These are phyloP conservation scores for Limnanthes douglasii DNA, from an alignment of 345 rosid species.

Conservation along the genomic window DNA sequence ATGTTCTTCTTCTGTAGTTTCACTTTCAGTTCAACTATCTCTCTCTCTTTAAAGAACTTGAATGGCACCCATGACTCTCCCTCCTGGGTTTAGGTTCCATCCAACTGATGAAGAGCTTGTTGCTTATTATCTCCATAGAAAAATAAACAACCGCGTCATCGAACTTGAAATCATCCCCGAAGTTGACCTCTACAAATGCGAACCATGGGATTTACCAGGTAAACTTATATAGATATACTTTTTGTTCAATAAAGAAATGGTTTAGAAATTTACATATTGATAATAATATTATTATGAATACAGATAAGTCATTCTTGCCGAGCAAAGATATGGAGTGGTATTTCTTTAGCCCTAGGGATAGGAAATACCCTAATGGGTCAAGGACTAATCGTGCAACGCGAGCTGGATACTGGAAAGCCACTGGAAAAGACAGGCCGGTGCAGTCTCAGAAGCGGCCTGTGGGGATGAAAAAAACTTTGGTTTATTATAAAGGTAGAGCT, in stretches of 20 bases:
- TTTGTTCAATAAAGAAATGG: too few species aligned
- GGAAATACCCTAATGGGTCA: conserved; percentile 20
- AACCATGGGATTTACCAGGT: conserved; percentile 88
- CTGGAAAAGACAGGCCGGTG: conserved; percentile 20
- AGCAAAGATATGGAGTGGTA: conserved; percentile 26
- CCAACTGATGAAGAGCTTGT: conserved; percentile 80
- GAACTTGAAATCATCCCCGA: conserved; percentile 73
- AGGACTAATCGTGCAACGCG: conserved; percentile 23
- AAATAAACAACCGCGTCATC: conserved; percentile 41
- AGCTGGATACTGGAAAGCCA: conserved; percentile 21
- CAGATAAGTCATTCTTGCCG: conserved; percentile 17
- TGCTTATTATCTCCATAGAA: conserved; percentile 56
- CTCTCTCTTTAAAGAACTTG: neutral
- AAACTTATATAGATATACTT: too few species aligned
- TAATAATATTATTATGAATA: too few species aligned
- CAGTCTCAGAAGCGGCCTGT: conserved; percentile 15
- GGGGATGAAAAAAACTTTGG: conserved; percentile 20
- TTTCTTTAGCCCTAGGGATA: conserved; percentile 20
- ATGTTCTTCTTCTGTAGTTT: too few species aligned
- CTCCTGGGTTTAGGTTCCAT: conserved; percentile 80
- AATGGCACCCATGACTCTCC: conserved; percentile 68
- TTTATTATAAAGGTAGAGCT: conserved; percentile 18
- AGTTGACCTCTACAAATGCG: conserved; percentile 68
- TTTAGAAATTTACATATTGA: too few species aligned
- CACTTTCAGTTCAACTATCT: too few species aligned